Evolutionary conservation across 805 yeast species (phyloP).

Genomic region (Candida ortonii): DNA sequence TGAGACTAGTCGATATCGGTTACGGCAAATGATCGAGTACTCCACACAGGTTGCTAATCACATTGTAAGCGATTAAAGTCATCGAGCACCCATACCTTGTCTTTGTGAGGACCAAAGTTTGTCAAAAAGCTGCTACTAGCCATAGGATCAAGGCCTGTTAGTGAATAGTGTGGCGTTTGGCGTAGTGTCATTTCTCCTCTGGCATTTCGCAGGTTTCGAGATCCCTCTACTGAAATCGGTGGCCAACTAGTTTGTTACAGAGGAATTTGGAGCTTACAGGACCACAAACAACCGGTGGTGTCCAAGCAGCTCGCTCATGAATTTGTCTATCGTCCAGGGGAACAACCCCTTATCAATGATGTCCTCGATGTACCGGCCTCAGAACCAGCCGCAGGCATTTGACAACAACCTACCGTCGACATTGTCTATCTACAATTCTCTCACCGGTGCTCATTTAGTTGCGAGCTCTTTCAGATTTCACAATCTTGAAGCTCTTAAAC

Average conservation of each 20-base stretch:
- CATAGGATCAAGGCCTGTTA: too few species aligned
- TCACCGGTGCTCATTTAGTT: conserved; percentile 39
- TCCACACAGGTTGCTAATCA: conserved; percentile 8
- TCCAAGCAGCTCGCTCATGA: conserved; percentile 16
- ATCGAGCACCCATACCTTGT: too few species aligned
- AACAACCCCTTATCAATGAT: conserved; percentile 28
- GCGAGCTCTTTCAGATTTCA: conserved; percentile 40
- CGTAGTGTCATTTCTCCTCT: too few species aligned
- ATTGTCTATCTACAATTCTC: conserved; percentile 37
- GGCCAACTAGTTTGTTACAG: too few species aligned
- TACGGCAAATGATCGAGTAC: conserved; percentile 7
- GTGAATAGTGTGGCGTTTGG: too few species aligned
- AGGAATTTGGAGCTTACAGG: too few species aligned
- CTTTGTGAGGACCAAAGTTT: too few species aligned
- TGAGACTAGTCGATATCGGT: conserved; percentile 10
- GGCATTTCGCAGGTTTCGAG: too few species aligned
- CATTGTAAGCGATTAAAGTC: not conserved
- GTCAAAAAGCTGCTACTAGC: too few species aligned
- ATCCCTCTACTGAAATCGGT: too few species aligned
- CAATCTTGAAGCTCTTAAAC: conserved; percentile 41
- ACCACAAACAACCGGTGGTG: not conserved
- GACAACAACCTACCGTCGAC: conserved; percentile 21
- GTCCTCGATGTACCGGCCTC: conserved; percentile 25
- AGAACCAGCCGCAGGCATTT: conserved; percentile 9
- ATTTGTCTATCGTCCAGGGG: conserved; percentile 18